Percentiles rank a stretch among this genome's conserved stretches.
These are phyloP conservation scores for Lentinula lateritia DNA, from an alignment of 768 basidiomycete genomes.

Conservation along the genomic window DNA sequence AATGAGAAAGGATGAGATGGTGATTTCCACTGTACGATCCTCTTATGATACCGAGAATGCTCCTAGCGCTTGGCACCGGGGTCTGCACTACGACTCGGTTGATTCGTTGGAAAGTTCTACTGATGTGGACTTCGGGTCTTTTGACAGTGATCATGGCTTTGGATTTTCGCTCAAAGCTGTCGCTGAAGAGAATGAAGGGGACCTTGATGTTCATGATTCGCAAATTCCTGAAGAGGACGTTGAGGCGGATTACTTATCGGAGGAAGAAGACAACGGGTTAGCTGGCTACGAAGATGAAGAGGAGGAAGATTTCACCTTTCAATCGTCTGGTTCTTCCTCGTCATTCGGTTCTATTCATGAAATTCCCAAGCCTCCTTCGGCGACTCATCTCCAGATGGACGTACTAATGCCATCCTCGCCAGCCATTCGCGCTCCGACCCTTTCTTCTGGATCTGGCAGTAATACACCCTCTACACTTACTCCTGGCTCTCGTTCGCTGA, in stretches of 20 bases:
- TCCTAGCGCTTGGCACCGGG: conserved; percentile 29
- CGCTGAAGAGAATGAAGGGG: conserved; percentile 45
- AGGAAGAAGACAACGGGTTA: conserved; percentile 54
- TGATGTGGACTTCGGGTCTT: conserved; percentile 55
- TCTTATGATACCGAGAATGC: conserved; percentile 14
- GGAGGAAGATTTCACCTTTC: conserved; percentile 46
- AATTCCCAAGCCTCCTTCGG: conserved; percentile 23
- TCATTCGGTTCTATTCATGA: conserved; percentile 54
- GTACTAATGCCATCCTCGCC: conserved; percentile 20
- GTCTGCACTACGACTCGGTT: conserved; percentile 51
- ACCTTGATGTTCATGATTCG: not conserved
- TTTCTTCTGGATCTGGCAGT: conserved; percentile 15
- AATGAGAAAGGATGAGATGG: conserved; percentile 1
- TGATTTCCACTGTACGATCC: conserved; percentile 43
- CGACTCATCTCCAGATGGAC: conserved; percentile 21
- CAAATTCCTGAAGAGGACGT: conserved; percentile 35
- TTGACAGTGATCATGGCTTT: conserved; percentile 33
- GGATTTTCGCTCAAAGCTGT: conserved; percentile 51
- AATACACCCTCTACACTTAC: conserved; percentile 13
- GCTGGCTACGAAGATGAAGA: conserved; percentile 69
- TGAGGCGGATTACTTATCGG: conserved; percentile 31
- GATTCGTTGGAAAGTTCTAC: conserved; percentile 64
- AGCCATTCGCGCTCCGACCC: conserved; percentile 14
- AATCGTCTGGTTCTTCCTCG: conserved; percentile 37
- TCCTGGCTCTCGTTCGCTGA: conserved; percentile 23